Percentiles rank a stretch among this genome's conserved stretches.
Conservation (phyloP, 73 alveolate genomes). For the Paramecium sexaurelia region DNA sequence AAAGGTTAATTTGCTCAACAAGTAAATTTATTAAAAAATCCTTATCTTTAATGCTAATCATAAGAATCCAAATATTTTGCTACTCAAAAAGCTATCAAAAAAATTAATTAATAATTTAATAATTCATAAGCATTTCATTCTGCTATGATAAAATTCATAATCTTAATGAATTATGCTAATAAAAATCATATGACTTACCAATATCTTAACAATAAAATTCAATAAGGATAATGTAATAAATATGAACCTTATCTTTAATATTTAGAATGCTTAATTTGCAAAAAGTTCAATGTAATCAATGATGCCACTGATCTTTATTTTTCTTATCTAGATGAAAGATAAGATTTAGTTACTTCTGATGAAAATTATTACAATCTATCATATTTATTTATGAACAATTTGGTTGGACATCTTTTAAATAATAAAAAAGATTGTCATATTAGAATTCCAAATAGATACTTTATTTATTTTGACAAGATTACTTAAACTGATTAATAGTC, state of each 20-base stretch:
- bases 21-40: not conserved
- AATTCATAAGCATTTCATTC: not conserved
- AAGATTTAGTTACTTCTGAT: not conserved
- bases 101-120: not conserved
- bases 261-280: not conserved
- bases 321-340: not conserved
- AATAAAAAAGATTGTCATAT: not conserved
- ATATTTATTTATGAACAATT: not conserved
- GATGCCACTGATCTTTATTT: conserved; percentile 26
- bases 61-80: not conserved
- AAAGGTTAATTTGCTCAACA: not conserved
- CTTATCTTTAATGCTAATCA: not conserved
- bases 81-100: not conserved
- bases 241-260: conserved; percentile 13
- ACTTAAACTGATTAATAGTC: not conserved
- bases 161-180: not conserved
- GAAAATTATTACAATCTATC: not conserved
- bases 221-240: not conserved
- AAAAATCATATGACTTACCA: not conserved
- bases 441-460: not conserved
- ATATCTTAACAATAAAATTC: not conserved
- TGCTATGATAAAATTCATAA: not conserved
- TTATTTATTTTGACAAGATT: not conserved
- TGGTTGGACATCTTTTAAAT: not conserved
- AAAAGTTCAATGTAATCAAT: not conserved